phyloP scores from a whole-genome alignment of 352 stramenopile species.

The Globisporangium alternatum region DNA sequence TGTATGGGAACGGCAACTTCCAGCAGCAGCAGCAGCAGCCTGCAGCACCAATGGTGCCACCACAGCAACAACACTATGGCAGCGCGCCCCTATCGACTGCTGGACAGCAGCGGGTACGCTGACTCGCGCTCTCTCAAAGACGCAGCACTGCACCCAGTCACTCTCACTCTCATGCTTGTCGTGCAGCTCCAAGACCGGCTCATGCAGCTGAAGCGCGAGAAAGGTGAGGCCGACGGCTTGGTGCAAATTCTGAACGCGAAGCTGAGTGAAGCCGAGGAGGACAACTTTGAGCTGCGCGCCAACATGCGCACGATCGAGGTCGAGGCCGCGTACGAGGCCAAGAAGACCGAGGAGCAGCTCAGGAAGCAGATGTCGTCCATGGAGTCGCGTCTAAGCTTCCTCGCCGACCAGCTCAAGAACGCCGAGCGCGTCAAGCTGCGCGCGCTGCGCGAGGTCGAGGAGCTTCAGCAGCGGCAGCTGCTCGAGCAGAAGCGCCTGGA shows the following conservation, averaged over 20 bases:
- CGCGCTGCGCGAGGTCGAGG: conserved; percentile 46
- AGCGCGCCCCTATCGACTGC: not conserved
- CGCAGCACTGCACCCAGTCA: not conserved
- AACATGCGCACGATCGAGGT: conserved; percentile 50
- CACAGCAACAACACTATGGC: conserved; percentile 1
- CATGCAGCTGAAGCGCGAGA: conserved; percentile 42
- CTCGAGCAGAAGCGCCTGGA: conserved; percentile 66
- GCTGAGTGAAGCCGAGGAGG: conserved; percentile 45
- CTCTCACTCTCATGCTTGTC: not conserved
- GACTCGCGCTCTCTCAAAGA: not conserved
- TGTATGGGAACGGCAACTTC: conserved; percentile 10
- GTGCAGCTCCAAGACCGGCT: conserved; percentile 31
- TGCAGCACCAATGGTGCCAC: not conserved
- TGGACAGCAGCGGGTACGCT: conserved; percentile 3
- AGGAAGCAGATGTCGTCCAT: conserved; percentile 41
- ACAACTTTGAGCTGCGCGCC: conserved; percentile 61
- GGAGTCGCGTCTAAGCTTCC: conserved; percentile 57
- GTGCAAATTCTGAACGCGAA: conserved; percentile 47
- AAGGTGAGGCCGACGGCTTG: conserved; percentile 51
- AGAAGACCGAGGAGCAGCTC: conserved; percentile 41
- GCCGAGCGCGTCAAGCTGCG: conserved; percentile 53
- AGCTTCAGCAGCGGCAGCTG: conserved; percentile 52
- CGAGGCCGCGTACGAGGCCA: conserved; percentile 41
- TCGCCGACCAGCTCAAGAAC: conserved; percentile 50
- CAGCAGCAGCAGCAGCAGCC: conserved; percentile 13